Conservation (phyloP, 495 filamentous ascomycete species). For the Massariosphaeria phaeospora region DNA sequence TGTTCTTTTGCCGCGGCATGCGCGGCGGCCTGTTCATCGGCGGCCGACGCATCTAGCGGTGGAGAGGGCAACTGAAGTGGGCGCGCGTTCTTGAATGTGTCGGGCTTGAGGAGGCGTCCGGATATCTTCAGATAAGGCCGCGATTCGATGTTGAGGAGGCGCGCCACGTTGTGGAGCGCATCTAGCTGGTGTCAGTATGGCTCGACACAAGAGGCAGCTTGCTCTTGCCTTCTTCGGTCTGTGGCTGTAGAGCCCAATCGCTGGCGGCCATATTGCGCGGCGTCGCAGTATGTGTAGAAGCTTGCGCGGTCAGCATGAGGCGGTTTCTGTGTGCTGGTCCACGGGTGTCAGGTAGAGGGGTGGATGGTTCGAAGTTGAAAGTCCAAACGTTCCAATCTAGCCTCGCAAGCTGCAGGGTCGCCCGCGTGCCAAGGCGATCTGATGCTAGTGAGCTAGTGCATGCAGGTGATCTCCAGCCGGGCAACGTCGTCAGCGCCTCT, state of each 20-base stretch:
- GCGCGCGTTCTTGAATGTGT: constrained; percentile 53
- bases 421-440: no score
- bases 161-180: constrained; percentile 74
- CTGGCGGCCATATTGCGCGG: constrained; percentile 21
- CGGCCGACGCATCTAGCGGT: constrained; percentile 58
- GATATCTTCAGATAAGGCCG: constrained; percentile 87
- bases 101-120: constrained; percentile 66
- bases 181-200: constrained; percentile 45
- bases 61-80: constrained; percentile 61
- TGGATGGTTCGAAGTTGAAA: no score
- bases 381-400: no score
- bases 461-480: no score
- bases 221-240: constrained; percentile 26
- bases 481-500: no score
- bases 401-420: no score
- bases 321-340: no score
- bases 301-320: no score
- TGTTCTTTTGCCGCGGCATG: constrained; percentile 45
- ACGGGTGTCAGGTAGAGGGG: no score
- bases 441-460: no score
- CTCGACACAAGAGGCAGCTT: background rate
- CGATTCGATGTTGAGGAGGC: constrained; percentile 86
- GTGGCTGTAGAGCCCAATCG: constrained; percentile 9
- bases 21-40: constrained; percentile 42
- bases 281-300: no score